Conservation (phyloP, 1,284 basidiomycete species). For the Rhodotorula glutinis region DNA sequence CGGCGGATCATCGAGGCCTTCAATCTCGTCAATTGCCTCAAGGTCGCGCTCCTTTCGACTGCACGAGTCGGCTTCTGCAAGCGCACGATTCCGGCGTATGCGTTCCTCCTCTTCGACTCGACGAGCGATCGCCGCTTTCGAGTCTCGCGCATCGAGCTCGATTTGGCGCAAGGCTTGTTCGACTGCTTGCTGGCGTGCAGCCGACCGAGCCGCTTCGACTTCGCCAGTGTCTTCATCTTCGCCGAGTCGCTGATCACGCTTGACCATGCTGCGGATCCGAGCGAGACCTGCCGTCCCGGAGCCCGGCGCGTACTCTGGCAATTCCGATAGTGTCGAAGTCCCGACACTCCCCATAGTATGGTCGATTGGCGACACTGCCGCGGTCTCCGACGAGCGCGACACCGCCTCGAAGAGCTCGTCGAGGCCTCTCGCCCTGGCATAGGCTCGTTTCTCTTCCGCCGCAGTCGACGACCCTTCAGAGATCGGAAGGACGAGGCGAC, state of each 20-base stretch:
- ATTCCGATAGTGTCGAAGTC: not conserved
- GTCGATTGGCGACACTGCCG: not conserved
- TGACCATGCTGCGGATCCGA: not conserved
- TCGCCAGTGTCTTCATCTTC: too few species aligned
- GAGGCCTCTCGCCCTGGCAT: not conserved
- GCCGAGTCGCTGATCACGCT: not conserved
- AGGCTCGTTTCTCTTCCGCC: constrained; percentile 6
- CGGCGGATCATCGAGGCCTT: not conserved
- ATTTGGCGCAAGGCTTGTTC: not conserved
- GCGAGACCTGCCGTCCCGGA: not conserved
- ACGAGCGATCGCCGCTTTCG: not conserved
- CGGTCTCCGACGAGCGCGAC: too few species aligned
- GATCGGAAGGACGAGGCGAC: too few species aligned
- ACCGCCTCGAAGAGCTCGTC: constrained; percentile 3
- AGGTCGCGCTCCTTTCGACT: not conserved
- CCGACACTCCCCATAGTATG: not conserved
- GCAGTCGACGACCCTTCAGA: not conserved
- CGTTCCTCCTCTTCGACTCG: not conserved
- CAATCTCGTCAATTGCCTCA: not conserved
- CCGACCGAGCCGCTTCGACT: not conserved
- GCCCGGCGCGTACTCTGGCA: not conserved
- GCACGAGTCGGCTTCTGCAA: not conserved
- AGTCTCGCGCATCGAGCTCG: not conserved
- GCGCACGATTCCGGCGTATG: too few species aligned
- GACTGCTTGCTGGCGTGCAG: not conserved